Evolutionary conservation across 176 grass and related monocot genomes (phyloP).

Genomic region (Triticum urartu): DNA sequence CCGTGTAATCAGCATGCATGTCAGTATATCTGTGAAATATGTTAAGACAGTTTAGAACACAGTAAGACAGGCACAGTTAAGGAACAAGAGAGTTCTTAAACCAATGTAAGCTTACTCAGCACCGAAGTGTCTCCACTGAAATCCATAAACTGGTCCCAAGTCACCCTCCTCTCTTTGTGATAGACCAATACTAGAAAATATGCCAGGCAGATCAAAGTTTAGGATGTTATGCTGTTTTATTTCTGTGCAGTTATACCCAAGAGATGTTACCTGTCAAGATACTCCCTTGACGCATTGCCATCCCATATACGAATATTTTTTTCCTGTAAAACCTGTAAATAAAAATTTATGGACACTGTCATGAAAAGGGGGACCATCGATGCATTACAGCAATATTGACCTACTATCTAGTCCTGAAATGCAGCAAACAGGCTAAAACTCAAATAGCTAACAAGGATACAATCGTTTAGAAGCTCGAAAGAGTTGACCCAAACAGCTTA

Average conservation of each 20-base stretch:
- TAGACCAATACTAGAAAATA: slow-evolving; percentile 68
- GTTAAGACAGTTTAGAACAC: background rate
- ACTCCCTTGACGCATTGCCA: slow-evolving; percentile 91
- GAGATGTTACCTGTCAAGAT: slow-evolving; percentile 70
- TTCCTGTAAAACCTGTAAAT: slow-evolving; percentile 70
- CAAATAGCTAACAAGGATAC: background rate
- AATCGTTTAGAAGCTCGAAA: background rate
- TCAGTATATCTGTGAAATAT: slow-evolving; percentile 59
- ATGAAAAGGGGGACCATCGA: background rate
- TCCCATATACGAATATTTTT: slow-evolving; percentile 88
- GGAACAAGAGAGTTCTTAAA: background rate
- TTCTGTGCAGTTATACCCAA: slow-evolving; percentile 11
- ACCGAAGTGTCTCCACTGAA: slow-evolving; percentile 93
- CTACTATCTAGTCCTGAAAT: background rate
- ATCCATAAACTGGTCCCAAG: slow-evolving; percentile 82
- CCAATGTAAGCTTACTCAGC: slow-evolving; percentile 55
- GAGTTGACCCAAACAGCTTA: background rate
- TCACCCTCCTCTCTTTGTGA: slow-evolving; percentile 75
- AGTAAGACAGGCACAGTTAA: background rate
- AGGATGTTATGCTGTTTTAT: background rate
- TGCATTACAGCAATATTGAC: background rate
- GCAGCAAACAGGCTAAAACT: background rate
- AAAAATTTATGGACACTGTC: background rate
- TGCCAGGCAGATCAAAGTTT: slow-evolving; percentile 9
- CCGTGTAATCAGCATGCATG: slow-evolving; percentile 83